Percentiles rank a stretch among this genome's conserved stretches.
Evolutionary conservation across 2,329 filamentous ascomycete species (phyloP).

Genomic region (Fusarium subglutinans): DNA sequence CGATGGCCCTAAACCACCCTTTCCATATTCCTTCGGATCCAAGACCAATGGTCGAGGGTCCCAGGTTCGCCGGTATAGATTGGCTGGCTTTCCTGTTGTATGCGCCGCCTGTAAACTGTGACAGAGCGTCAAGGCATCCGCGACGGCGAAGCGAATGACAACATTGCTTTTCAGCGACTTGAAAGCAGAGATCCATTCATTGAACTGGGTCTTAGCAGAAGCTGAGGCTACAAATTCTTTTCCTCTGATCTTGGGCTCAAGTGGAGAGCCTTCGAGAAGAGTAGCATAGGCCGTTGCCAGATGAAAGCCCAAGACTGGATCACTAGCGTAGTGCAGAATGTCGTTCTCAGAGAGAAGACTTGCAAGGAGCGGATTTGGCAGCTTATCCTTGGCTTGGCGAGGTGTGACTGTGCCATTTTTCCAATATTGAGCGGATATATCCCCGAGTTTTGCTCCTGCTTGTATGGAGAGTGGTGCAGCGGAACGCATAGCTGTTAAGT

Average conservation of each 20-base stretch:
- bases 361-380: slow-evolving; percentile 59
- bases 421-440: slow-evolving; percentile 48
- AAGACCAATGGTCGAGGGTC: slow-evolving; percentile 53
- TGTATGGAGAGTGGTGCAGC: slow-evolving; percentile 49
- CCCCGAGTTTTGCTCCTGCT: slow-evolving; percentile 33
- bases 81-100: slow-evolving; percentile 46
- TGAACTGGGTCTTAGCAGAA: slow-evolving; percentile 57
- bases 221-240: slow-evolving; percentile 40
- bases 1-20: slow-evolving; percentile 47
- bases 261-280: slow-evolving; percentile 51
- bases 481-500: slow-evolving; percentile 48
- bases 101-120: slow-evolving; percentile 59
- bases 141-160: slow-evolving; percentile 56
- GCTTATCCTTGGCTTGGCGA: slow-evolving; percentile 5
- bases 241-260: slow-evolving; percentile 39
- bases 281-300: slow-evolving; percentile 58
- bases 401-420: slow-evolving; percentile 46
- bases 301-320: slow-evolving; percentile 67
- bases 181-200: slow-evolving; percentile 56
- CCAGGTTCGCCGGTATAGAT: slow-evolving; percentile 55
- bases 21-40: slow-evolving; percentile 53
- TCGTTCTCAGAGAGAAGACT: slow-evolving; percentile 46
- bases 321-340: slow-evolving; percentile 57
- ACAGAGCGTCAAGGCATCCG: slow-evolving; percentile 62
- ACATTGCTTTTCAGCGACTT: slow-evolving; percentile 43